Evolutionary conservation across 257 asterid species (phyloP), one percentile per base, ranked within the genome.

Genomic region (Solanum pinnatisectum): DNA sequence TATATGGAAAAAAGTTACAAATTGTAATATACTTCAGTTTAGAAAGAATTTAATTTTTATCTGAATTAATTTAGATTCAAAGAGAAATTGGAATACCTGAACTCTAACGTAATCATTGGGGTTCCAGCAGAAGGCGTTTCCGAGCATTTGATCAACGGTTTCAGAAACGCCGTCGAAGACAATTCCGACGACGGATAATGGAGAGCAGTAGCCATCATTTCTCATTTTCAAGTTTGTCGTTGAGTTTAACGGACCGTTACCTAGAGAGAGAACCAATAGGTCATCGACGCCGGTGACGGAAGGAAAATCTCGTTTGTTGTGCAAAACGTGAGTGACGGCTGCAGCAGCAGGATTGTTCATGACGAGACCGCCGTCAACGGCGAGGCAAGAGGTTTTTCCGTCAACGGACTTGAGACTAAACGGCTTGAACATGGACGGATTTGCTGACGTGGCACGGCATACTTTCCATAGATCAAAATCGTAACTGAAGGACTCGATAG

Each of bases 321-420:
- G 98, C 84, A 97, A 87, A 16, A 96, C 99, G 91, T 97, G 99
- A 68, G 99, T 97, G 33, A 96, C 95, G 67, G 99, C 99, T 39
- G 99, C 99, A 4, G 99, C 98, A 5, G 99, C 90, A 2, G 99
- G 99, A 85, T 97, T 97, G 92, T 95, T 97, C 99, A 97, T 97
- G 87, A 94, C 99, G 5, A 97, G 92, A 11, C 99, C 99, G 72
- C 99, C 99, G 90, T 95, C 99, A 13, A 97, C 93, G 13, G 98
- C 99, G 84, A 93, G 60, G 88, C 98, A 96, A 0, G 96, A 88
- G 84, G 96, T 96, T 87, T 92, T 96, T 1, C 99, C 98, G 88
- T 97, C 98, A 8, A 90, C 88, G 0, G 99, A 97, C 8, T 92
- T 81, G 16, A 97, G 94, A 44, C 88, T 72, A 76, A 93, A 94